A percentile compares a stretch with the other conserved stretches of the same genome.
Conservation (phyloP, 106 monocot genomes). For the Amphibolis antarctica region DNA sequence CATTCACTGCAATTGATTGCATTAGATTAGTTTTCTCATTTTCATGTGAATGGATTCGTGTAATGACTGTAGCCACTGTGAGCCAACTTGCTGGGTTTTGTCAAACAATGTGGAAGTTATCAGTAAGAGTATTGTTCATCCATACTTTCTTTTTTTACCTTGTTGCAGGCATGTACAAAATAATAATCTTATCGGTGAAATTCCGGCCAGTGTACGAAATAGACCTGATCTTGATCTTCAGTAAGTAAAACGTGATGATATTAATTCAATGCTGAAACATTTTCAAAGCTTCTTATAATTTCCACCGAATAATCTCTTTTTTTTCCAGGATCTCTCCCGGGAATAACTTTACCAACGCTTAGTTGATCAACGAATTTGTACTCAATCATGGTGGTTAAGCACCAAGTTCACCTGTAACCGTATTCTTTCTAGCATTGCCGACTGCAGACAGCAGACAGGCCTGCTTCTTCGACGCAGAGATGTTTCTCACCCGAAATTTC, state of each 20-base stretch:
- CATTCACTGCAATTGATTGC: too few relatives aligned
- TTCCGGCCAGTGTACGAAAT: slow-evolving; percentile 19
- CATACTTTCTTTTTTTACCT: neutral
- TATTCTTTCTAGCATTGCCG: neutral
- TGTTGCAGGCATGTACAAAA: slow-evolving; percentile 41
- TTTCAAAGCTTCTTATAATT: neutral
- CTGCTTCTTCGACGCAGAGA: too few relatives aligned
- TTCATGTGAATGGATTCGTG: too few relatives aligned
- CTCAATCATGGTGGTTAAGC: neutral
- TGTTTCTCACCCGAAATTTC: too few relatives aligned
- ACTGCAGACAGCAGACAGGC: neutral
- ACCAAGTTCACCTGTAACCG: neutral
- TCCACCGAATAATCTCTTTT: neutral
- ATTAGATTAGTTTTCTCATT: too few relatives aligned
- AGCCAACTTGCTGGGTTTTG: too few relatives aligned
- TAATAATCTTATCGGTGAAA: slow-evolving; percentile 30
- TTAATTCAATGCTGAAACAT: neutral
- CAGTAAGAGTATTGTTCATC: too few relatives aligned
- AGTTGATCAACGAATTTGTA: neutral
- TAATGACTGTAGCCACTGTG: too few relatives aligned
- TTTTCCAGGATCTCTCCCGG: slow-evolving; percentile 31
- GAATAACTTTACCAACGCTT: slow-evolving; percentile 17
- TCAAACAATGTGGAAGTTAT: too few relatives aligned
- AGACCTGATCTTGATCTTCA: slow-evolving; percentile 22
- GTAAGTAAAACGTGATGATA: slow-evolving; percentile 13